Conservation (phyloP, 2,329 filamentous ascomycete species). For the Sarocladium brachiariae region DNA sequence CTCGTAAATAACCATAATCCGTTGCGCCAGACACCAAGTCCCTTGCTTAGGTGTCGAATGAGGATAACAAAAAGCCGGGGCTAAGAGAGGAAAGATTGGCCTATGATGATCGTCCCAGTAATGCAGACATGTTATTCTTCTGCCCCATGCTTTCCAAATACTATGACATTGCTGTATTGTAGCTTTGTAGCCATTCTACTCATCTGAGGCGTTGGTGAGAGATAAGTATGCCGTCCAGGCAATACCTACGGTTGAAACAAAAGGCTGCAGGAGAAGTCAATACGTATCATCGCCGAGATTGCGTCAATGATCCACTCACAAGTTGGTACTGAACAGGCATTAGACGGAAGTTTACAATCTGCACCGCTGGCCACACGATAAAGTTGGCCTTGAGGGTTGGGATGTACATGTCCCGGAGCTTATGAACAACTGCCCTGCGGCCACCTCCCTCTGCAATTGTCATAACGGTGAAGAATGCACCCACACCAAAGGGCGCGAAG, state of each 20-base stretch:
- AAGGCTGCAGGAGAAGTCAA: slow-evolving; percentile 55
- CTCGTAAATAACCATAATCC: not conserved
- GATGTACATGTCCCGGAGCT: slow-evolving; percentile 89
- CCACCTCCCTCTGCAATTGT: slow-evolving; percentile 91
- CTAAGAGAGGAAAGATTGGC: no score
- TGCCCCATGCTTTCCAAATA: not conserved
- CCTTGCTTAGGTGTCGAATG: not conserved
- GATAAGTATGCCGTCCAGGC: slow-evolving; percentile 97
- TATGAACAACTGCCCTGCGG: slow-evolving; percentile 67
- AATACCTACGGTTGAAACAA: slow-evolving; percentile 92
- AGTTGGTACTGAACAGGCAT: slow-evolving; percentile 96
- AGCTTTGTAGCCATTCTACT: slow-evolving; percentile 26
- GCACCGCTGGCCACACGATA: slow-evolving; percentile 88
- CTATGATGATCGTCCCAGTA: not conserved
- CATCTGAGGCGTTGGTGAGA: slow-evolving; percentile 79
- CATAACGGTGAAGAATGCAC: slow-evolving; percentile 91
- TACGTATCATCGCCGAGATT: not conserved
- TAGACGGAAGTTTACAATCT: slow-evolving; percentile 92
- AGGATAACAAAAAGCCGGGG: no score
- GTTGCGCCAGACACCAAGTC: not conserved
- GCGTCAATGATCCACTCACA: slow-evolving; percentile 49
- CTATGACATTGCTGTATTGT: not conserved
- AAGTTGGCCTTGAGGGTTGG: slow-evolving; percentile 95
- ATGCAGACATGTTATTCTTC: not conserved
- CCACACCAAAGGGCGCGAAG: slow-evolving; percentile 85